A percentile compares a stretch with the other conserved stretches of the same genome.
These are phyloP conservation scores for Phialophora verrucosa DNA, from an alignment of 2,329 filamentous ascomycete species.

Conservation along the genomic window DNA sequence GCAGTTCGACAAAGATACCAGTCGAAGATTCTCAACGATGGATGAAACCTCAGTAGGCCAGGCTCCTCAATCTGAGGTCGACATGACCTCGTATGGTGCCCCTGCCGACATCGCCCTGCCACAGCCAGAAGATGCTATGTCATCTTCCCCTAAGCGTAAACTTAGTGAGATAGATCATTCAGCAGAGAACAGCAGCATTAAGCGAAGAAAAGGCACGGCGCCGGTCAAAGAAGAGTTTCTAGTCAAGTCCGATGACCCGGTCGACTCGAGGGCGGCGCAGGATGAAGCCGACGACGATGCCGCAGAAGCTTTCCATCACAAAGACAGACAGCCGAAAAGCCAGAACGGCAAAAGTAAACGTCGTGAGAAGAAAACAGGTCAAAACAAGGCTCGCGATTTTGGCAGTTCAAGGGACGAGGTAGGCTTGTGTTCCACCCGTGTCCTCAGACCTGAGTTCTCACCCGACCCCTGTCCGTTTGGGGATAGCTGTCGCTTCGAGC, in stretches of 20 bases:
- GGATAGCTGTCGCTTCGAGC: constrained; percentile 78
- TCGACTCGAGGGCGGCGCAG: constrained; percentile 41
- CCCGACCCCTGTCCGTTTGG: constrained; percentile 76
- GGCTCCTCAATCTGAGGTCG: constrained; percentile 8
- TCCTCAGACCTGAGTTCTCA: constrained; percentile 77
- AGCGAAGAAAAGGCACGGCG: constrained; percentile 64
- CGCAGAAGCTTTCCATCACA: constrained; percentile 61
- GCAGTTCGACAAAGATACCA: background rate
- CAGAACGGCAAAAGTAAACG: constrained; percentile 53
- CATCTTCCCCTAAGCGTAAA: constrained; percentile 64
- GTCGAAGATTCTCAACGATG: background rate
- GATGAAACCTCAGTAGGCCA: constrained; percentile 21
- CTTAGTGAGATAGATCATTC: constrained; percentile 48
- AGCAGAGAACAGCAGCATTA: constrained; percentile 42
- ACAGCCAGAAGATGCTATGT: background rate
- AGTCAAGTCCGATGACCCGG: constrained; percentile 38
- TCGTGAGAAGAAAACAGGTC: constrained; percentile 70
- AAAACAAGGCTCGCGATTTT: constrained; percentile 84
- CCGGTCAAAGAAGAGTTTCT: constrained; percentile 75
- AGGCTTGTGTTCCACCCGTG: constrained; percentile 76
- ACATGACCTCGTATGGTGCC: constrained; percentile 12
- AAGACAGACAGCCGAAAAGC: constrained; percentile 48
- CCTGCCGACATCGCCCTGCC: background rate
- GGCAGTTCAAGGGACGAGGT: constrained; percentile 78
- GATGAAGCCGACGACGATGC: constrained; percentile 61